Evolutionary conservation across 495 filamentous ascomycete species (phyloP).

Genomic region (Neurospora discreta): DNA sequence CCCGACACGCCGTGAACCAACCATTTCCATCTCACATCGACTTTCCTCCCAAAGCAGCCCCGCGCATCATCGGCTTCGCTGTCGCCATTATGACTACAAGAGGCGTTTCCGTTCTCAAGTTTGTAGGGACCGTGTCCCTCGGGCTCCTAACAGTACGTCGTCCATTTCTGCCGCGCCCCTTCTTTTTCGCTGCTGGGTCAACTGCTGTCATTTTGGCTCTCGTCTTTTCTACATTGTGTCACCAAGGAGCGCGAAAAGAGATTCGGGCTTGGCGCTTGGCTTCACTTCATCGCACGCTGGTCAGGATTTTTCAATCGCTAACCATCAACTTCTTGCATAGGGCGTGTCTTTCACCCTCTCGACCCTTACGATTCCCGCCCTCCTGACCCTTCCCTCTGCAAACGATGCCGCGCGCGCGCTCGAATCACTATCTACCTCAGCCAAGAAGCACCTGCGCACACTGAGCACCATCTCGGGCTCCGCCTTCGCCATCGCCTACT

Average conservation of each 20-base stretch:
- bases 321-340: conserved; percentile 29
- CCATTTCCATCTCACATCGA: neutral
- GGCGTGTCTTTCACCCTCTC: conserved; percentile 75
- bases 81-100: conserved; percentile 51
- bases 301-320: neutral
- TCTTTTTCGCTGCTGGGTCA: conserved; percentile 3
- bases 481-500: conserved; percentile 61
- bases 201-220: neutral
- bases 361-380: conserved; percentile 59
- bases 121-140: conserved; percentile 77
- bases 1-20: neutral
- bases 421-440: conserved; percentile 46
- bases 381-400: conserved; percentile 67
- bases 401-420: conserved; percentile 53
- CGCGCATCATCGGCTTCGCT: neutral
- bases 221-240: neutral
- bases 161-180: conserved; percentile 12
- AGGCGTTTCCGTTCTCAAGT: conserved; percentile 67
- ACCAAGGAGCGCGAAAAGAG: neutral
- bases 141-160: conserved; percentile 74
- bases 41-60: neutral
- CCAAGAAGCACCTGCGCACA: conserved; percentile 45
- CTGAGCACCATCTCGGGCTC: conserved; percentile 50
- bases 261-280: neutral
- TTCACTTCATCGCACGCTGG: neutral